Percentiles rank a stretch among this genome's conserved stretches.
Evolutionary conservation across 2,329 filamentous ascomycete genomes (phyloP).

Genomic region (Talaromyces sp.): DNA sequence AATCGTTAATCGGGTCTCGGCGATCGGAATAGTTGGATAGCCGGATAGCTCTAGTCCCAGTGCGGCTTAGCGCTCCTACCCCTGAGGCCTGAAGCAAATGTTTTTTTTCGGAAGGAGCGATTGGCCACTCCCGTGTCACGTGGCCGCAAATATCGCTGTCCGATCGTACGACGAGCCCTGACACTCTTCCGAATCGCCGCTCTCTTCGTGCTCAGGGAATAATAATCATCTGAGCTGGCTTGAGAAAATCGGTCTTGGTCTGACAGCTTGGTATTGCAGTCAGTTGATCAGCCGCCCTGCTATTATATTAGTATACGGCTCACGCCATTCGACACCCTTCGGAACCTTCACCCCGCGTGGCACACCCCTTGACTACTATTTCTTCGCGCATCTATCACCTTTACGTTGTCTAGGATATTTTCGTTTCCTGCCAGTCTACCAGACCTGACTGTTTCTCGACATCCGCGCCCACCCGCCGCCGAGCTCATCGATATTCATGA

Average conservation of each 20-base stretch:
- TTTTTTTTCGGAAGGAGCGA: neutral
- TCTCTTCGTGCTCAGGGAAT: neutral
- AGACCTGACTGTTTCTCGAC: neutral
- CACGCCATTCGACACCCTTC: neutral
- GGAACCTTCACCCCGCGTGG: neutral
- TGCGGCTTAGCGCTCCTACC: neutral
- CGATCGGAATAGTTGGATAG: neutral
- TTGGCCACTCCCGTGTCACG: neutral
- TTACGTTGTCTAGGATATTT: neutral
- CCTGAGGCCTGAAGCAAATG: neutral
- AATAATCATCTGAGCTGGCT: neutral
- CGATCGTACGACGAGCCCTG: neutral
- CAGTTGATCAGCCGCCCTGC: neutral
- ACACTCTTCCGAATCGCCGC: neutral
- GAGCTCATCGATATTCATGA: constrained; percentile 36
- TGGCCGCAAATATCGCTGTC: neutral
- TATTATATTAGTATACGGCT: neutral
- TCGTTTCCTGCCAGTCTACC: neutral
- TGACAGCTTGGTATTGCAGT: neutral
- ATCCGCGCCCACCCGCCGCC: neutral
- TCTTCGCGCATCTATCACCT: neutral
- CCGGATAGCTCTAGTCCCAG: neutral
- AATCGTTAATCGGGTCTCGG: neutral
- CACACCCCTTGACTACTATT: neutral
- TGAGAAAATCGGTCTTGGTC: neutral